Evolutionary conservation across 2,329 filamentous ascomycete species (phyloP).

Genomic region (Conoideocrella luteorostrata): DNA sequence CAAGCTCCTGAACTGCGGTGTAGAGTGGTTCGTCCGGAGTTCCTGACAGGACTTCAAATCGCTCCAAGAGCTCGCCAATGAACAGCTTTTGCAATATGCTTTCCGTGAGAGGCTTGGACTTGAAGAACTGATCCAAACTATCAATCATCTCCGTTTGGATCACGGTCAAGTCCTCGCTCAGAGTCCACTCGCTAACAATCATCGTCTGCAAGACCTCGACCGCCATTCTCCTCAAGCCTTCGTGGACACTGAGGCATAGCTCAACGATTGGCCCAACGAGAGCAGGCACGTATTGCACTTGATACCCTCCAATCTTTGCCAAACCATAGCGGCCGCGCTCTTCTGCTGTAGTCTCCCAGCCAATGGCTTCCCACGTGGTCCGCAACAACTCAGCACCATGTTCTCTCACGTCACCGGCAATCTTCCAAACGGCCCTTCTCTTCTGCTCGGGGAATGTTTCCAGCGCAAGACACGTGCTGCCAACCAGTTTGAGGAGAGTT

Average conservation of each 20-base stretch:
- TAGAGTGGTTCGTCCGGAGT: constrained; percentile 68
- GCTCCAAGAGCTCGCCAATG: constrained; percentile 72
- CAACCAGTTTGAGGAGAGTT: constrained; percentile 80
- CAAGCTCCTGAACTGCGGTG: constrained; percentile 67
- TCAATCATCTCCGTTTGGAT: constrained; percentile 97
- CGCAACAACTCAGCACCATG: constrained; percentile 80
- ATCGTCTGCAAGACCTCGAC: constrained; percentile 94
- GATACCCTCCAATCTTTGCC: constrained; percentile 85
- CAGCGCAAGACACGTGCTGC: constrained; percentile 79
- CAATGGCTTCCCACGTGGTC: constrained; percentile 88
- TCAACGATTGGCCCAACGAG: constrained; percentile 88
- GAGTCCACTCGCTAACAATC: constrained; percentile 96
- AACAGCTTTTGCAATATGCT: constrained; percentile 90
- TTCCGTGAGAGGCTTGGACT: constrained; percentile 80
- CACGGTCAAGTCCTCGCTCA: constrained; percentile 84
- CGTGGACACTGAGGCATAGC: constrained; percentile 90
- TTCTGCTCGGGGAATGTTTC: constrained; percentile 98
- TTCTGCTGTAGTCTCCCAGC: constrained; percentile 84
- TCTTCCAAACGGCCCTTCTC: constrained; percentile 94
- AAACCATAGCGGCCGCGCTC: constrained; percentile 73
- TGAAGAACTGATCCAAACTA: constrained; percentile 83
- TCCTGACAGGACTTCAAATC: constrained; percentile 67
- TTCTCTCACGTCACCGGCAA: constrained; percentile 91
- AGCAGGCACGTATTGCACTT: constrained; percentile 94
- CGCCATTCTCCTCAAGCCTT: constrained; percentile 80